Evolutionary conservation across 495 filamentous ascomycete genomes (phyloP), one percentile per base, ranked within the genome.

Genomic region (Filosporella fistucella): DNA sequence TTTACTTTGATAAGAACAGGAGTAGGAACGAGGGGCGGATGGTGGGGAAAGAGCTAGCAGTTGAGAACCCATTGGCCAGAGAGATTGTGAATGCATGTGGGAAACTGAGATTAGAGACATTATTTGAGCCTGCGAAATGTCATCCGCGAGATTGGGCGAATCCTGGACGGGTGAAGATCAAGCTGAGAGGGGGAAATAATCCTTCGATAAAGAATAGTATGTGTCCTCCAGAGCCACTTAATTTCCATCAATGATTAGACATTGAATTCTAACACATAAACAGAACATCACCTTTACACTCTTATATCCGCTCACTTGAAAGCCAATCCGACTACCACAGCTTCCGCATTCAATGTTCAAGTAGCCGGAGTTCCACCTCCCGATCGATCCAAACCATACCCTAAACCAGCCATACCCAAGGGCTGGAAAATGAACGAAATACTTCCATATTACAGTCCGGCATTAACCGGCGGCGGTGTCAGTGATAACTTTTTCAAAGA

Each of bases 101-200:
- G 16, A 66, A 66, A 49, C 70, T 96, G 33, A 81, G 85, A 4
- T 65, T 96, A 48, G 75, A 79, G 23, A 81, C 83, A 24, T 84
- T 90, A 4, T 84, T 96, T 63, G 93, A 98, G 65, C 89, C 91
- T 0, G 85, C 83, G 56, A 96, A 95, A 68, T 72, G 82, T 36
- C 93, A 98, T 69, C 93, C 93, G 0, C 90, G 91, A 67, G 93
- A 98, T 68, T 98, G 93, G 93, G 85, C 84, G 26, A 98, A 98
- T 68, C 93, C 93, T 11, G 93, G 93, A 0, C 75, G 93, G 22
- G 89, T 98, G 54, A 77, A 87, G 41, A 79, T 96, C 17, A 66
- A 79, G 56, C 66, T 96, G 13, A 88, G 87, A 63, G 69, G 56
- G 75, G 79, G 26, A 57, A 63, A 35, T 54, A 77, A 71, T 54